Conservation (phyloP, 768 basidiomycete genomes). For the Sarcomyxa edulis region DNA sequence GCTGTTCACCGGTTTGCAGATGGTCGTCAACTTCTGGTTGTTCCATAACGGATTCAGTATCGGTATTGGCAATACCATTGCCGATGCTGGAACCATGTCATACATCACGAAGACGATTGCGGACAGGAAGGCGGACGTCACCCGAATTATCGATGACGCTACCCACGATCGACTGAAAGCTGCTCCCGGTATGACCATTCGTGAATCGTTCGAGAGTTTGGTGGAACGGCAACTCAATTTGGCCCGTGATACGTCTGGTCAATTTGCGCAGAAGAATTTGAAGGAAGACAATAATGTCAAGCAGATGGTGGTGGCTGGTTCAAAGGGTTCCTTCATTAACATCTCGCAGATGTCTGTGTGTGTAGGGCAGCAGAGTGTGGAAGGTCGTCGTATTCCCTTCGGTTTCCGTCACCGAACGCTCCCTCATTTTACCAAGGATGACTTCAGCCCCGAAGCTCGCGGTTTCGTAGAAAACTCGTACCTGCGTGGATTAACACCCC, state of each 20-base stretch:
- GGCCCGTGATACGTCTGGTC: conserved; percentile 94
- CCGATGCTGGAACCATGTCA: conserved; percentile 83
- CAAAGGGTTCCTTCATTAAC: conserved; percentile 99
- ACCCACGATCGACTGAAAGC: conserved; percentile 85
- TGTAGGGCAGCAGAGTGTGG: conserved; percentile 97
- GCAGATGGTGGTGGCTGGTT: conserved; percentile 99
- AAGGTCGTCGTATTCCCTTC: conserved; percentile 97
- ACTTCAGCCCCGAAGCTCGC: conserved; percentile 95
- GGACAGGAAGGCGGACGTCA: conserved; percentile 76
- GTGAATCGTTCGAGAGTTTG: conserved; percentile 93
- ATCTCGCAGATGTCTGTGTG: conserved; percentile 99
- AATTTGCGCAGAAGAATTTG: conserved; percentile 93
- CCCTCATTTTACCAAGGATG: conserved; percentile 97
- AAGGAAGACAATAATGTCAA: conserved; percentile 99
- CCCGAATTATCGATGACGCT: conserved; percentile 74
- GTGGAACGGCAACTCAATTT: conserved; percentile 90
- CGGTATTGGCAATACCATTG: conserved; percentile 98
- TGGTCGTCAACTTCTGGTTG: conserved; percentile 96
- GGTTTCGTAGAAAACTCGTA: conserved; percentile 99
- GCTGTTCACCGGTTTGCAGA: conserved; percentile 91
- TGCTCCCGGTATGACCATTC: conserved; percentile 96
- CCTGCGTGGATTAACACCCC: conserved; percentile 90
- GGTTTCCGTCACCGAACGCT: conserved; percentile 96
- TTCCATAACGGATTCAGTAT: conserved; percentile 99
- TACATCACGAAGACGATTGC: conserved; percentile 81